phyloP scores from a whole-genome alignment of 2,329 filamentous ascomycete genomes.

The Phyllosticta ampelicida region DNA sequence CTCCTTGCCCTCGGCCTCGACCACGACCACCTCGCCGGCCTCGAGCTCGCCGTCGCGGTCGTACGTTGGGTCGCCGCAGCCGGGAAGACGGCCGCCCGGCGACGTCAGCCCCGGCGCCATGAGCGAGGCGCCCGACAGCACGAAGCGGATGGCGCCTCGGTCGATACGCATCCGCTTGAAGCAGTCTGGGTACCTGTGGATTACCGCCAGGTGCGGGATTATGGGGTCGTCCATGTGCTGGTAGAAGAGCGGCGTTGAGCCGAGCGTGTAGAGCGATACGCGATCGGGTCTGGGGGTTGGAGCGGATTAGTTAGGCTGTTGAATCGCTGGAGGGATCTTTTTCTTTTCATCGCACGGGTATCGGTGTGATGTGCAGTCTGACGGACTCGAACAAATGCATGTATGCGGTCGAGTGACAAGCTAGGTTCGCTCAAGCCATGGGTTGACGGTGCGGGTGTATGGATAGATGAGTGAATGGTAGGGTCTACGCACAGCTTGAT shows the following conservation, averaged over 20 bases:
- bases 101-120: slow-evolving; percentile 94
- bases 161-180: slow-evolving; percentile 86
- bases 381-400: background rate
- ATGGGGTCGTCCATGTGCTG: slow-evolving; percentile 69
- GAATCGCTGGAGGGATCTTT: background rate
- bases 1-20: slow-evolving; percentile 88
- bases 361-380: too few relatives aligned
- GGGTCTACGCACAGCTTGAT: slow-evolving; percentile 61
- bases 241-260: slow-evolving; percentile 73
- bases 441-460: background rate
- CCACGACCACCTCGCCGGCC: slow-evolving; percentile 74
- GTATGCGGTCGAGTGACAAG: background rate
- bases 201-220: slow-evolving; percentile 76
- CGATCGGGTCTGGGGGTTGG: slow-evolving; percentile 56
- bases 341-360: too few relatives aligned
- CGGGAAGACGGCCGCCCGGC: slow-evolving; percentile 67
- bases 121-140: slow-evolving; percentile 81
- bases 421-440: background rate
- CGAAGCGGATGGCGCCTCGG: slow-evolving; percentile 91
- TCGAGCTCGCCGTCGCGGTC: slow-evolving; percentile 55
- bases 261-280: slow-evolving; percentile 77
- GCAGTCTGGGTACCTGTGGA: slow-evolving; percentile 78
- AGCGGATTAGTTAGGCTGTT: background rate
- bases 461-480: background rate
- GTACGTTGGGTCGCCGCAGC: slow-evolving; percentile 33